Evolutionary conservation across 2,329 filamentous ascomycete genomes (phyloP).

Genomic region (Colletotrichum higginsianum): DNA sequence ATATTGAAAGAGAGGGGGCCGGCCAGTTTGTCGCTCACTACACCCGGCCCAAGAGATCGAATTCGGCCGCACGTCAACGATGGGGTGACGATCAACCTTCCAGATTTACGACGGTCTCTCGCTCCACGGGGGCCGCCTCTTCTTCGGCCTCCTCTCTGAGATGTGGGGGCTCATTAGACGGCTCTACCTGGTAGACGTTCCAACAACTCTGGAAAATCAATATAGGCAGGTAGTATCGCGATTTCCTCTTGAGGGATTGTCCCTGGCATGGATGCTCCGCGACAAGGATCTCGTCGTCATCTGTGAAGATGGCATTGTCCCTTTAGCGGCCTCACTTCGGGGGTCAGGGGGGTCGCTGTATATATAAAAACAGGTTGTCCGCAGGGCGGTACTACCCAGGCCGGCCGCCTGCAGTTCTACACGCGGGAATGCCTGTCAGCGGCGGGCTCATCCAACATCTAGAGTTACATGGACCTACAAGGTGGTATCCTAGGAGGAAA

Average conservation of each 20-base stretch:
- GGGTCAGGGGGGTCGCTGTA: constrained; percentile 2
- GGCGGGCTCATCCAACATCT: constrained; percentile 18
- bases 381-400: neutral
- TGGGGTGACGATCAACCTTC: neutral
- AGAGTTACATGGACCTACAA: constrained; percentile 7
- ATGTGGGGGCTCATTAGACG: constrained; percentile 10
- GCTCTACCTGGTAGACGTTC: neutral
- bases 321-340: neutral
- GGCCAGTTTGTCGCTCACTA: neutral
- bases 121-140: neutral
- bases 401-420: neutral
- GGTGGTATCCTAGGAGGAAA: constrained; percentile 5
- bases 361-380: neutral
- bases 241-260: constrained; percentile 1
- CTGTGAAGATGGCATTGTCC: neutral
- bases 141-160: neutral
- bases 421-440: constrained; percentile 8
- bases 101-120: too few species aligned
- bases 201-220: constrained; percentile 11
- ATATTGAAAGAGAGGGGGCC: neutral
- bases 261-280: constrained; percentile 12
- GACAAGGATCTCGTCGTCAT: constrained; percentile 26
- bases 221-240: constrained; percentile 32
- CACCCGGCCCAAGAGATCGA: neutral
- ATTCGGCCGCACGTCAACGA: neutral